Evolutionary conservation across 768 basidiomycete genomes (phyloP).

Genomic region (Lentinula sp.): DNA sequence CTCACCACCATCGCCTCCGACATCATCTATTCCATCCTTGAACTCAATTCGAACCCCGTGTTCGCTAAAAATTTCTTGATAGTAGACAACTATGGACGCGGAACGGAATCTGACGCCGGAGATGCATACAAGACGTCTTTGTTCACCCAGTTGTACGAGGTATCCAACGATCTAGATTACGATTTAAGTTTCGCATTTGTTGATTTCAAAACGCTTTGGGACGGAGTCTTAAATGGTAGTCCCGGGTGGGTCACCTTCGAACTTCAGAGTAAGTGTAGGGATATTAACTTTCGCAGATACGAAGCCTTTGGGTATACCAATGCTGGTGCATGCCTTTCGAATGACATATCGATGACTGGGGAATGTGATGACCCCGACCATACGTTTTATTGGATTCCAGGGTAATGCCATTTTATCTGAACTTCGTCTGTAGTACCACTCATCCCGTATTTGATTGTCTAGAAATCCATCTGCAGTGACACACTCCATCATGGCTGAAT

Average conservation of each 20-base stretch:
- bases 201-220: conserved; percentile 41
- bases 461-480: conserved; percentile 3
- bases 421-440: not conserved
- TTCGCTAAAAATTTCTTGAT: conserved; percentile 44
- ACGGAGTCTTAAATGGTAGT: conserved; percentile 30
- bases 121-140: conserved; percentile 39
- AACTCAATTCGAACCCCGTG: conserved; percentile 37
- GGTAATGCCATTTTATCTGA: not conserved
- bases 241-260: conserved; percentile 38
- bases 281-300: conserved; percentile 22
- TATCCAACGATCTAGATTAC: conserved; percentile 18
- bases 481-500: conserved; percentile 1
- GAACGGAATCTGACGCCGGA: conserved; percentile 30
- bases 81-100: conserved; percentile 47
- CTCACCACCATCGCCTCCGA: conserved; percentile 27
- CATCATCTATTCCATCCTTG: conserved; percentile 30
- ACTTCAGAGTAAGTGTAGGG: conserved; percentile 18
- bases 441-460: not conserved
- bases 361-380: conserved; percentile 2
- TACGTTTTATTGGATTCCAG: conserved; percentile 8
- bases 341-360: not conserved
- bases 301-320: conserved; percentile 45
- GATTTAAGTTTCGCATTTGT: conserved; percentile 38
- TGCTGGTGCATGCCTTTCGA: conserved; percentile 4
- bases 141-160: conserved; percentile 32